A percentile compares a stretch with the other conserved stretches of the same genome.
phyloP scores from a whole-genome alignment of 768 basidiomycete genomes.

The Lactarius vividus region DNA sequence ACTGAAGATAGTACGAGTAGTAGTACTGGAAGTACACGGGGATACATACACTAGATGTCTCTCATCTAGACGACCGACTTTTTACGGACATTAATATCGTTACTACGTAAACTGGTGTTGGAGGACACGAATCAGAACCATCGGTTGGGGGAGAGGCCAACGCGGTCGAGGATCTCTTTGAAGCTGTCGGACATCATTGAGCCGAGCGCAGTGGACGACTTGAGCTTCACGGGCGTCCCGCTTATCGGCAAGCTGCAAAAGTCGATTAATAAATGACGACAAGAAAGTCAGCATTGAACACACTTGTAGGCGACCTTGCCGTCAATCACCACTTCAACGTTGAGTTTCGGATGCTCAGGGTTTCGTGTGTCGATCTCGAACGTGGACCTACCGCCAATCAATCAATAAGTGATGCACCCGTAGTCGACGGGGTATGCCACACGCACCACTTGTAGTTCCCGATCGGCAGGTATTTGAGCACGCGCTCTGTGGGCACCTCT shows the following conservation, averaged over 20 bases:
- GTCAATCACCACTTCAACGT: constrained; percentile 58
- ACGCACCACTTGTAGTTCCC: constrained; percentile 68
- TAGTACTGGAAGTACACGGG: no score
- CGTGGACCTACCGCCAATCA: constrained; percentile 46
- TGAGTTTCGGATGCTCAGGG: constrained; percentile 47
- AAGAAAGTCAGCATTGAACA: constrained; percentile 24
- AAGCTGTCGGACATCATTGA: constrained; percentile 48
- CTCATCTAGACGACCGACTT: constrained; percentile 5
- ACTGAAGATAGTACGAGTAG: background rate
- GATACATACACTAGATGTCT: background rate
- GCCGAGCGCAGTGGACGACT: constrained; percentile 44
- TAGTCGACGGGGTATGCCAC: background rate
- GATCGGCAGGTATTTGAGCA: constrained; percentile 55
- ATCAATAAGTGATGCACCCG: background rate
- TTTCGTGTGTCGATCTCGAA: constrained; percentile 69
- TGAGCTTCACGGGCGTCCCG: constrained; percentile 47
- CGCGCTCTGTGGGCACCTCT: constrained; percentile 52
- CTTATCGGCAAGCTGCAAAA: constrained; percentile 44
- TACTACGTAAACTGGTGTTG: background rate
- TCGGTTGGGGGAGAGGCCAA: constrained; percentile 51
- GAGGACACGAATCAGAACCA: constrained; percentile 46
- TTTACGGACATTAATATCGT: constrained; percentile 13
- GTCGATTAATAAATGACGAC: constrained; percentile 5
- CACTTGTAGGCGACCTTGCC: constrained; percentile 54
- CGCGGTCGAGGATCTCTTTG: constrained; percentile 52